These are phyloP conservation scores for Kwoniella shivajii DNA, from an alignment of 1,284 basidiomycete species.

Conservation along the genomic window DNA sequence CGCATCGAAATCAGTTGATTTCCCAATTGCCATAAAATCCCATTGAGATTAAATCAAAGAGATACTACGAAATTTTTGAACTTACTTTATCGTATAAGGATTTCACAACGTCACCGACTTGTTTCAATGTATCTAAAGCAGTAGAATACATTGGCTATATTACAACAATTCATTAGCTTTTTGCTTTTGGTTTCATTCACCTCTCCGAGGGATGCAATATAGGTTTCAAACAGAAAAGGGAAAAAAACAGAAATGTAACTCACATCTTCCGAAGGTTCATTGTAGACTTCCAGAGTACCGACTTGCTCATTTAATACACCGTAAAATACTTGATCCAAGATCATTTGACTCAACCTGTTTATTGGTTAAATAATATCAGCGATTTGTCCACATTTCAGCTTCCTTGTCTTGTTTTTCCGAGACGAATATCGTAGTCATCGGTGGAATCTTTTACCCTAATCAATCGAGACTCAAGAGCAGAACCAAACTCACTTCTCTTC, in stretches of 20 bases:
- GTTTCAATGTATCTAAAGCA: constrained; percentile 83
- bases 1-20: no score
- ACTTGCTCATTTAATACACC: constrained; percentile 94
- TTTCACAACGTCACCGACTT: constrained; percentile 89
- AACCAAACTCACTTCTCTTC: constrained; percentile 76
- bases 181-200: neutral
- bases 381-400: constrained; percentile 9
- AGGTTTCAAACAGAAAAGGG: neutral
- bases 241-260: constrained; percentile 40
- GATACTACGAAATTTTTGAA: no score
- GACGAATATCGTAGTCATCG: no score
- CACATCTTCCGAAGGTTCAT: constrained; percentile 80
- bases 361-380: no score
- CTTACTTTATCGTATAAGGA: constrained; percentile 83
- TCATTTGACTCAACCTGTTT: constrained; percentile 96
- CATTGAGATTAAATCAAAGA: no score
- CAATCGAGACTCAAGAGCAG: neutral
- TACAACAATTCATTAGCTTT: neutral
- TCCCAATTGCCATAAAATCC: no score
- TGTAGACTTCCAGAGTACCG: constrained; percentile 87
- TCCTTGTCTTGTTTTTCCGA: neutral
- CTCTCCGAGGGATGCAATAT: neutral
- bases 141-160: constrained; percentile 78
- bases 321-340: constrained; percentile 90
- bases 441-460: no score